Conservation (phyloP, 2,329 filamentous ascomycete genomes). For the Aureobasidium zeae region DNA sequence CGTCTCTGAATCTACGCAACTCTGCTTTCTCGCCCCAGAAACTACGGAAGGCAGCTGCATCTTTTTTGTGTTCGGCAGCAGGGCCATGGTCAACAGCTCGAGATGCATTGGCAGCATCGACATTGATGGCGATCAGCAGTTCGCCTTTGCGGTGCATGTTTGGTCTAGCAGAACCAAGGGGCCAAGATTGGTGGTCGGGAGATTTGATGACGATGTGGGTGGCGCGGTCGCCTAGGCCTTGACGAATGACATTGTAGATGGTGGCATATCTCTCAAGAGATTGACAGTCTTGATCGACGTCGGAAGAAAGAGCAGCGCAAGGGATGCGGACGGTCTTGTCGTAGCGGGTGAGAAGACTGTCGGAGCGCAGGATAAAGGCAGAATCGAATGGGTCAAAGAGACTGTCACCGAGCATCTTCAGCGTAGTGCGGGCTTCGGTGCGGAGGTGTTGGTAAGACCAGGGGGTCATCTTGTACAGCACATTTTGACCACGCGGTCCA, state of each 20-base stretch:
- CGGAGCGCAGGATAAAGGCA: slow-evolving; percentile 62
- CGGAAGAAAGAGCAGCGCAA: slow-evolving; percentile 24
- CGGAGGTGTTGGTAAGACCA: slow-evolving; percentile 72
- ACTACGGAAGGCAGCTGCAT: slow-evolving; percentile 68
- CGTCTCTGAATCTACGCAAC: slow-evolving; percentile 87
- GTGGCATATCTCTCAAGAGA: slow-evolving; percentile 41
- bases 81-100: slow-evolving; percentile 84
- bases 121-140: slow-evolving; percentile 58
- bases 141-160: slow-evolving; percentile 24
- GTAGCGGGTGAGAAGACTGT: slow-evolving; percentile 44
- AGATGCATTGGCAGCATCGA: slow-evolving; percentile 62
- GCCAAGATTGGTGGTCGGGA: slow-evolving; percentile 27
- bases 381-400: slow-evolving; percentile 72
- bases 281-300: slow-evolving; percentile 22
- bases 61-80: slow-evolving; percentile 72
- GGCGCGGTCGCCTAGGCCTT: slow-evolving; percentile 66
- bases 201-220: slow-evolving; percentile 48
- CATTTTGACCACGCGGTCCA: slow-evolving; percentile 61
- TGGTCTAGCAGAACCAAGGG: slow-evolving; percentile 26
- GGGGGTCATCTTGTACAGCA: slow-evolving; percentile 81
- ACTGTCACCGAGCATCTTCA: slow-evolving; percentile 65
- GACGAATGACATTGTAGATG: slow-evolving; percentile 56
- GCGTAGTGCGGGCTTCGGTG: slow-evolving; percentile 63
- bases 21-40: slow-evolving; percentile 97
- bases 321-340: slow-evolving; percentile 43